Evolutionary conservation across 352 stramenopile species (phyloP), one percentile per base, ranked within the genome.

Genomic region (Globisporangium acanthophoron): DNA sequence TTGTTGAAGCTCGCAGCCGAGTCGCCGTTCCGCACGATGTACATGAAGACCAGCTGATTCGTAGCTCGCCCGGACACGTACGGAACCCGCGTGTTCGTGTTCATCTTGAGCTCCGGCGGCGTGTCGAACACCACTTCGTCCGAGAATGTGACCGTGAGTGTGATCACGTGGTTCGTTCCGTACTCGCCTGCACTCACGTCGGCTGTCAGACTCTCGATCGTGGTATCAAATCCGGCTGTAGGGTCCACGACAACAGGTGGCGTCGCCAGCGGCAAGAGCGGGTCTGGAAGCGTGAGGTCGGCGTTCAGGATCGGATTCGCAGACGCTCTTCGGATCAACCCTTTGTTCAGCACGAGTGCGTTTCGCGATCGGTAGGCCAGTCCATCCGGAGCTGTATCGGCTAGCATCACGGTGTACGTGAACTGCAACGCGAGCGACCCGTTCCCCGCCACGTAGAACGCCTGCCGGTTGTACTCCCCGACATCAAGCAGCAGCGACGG

Each of bases 81-180:
- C 3, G 70, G 67, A 1, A 91, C 80, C 33, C 67, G 51, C 0
- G 67, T 62, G 18, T 76, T 72, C 27, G 78, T 87, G 58, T 84
- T 91, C 41, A 95, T 66, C 21, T 80, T 78, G 12, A 93, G 60
- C 48, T 62, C 62, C 3, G 81, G 70, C 8, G 73, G 61, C 20
- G 78, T 70, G 40, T 76, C 69, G 20, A 93, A 64, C 24, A 54
- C 65, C n/a, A 95, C 80, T 67, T 90, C 80, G 47, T 93, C 83
- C 0, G 85, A 85, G 52, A 93, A 92, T 5, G 62, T 78, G 40
- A 95, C 56, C 8, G 69, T 75, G 40, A 93, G 66, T 13, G 69
- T 76, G 39, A 95, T 84, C 24, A 90, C 69, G 56, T 93, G 81
- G 24, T 90, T 88, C 3, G 66, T 70, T 16, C 85, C 85, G 40